Evolutionary conservation across 2,329 filamentous ascomycete species (phyloP).

Genomic region (Aureobasidium sp.): DNA sequence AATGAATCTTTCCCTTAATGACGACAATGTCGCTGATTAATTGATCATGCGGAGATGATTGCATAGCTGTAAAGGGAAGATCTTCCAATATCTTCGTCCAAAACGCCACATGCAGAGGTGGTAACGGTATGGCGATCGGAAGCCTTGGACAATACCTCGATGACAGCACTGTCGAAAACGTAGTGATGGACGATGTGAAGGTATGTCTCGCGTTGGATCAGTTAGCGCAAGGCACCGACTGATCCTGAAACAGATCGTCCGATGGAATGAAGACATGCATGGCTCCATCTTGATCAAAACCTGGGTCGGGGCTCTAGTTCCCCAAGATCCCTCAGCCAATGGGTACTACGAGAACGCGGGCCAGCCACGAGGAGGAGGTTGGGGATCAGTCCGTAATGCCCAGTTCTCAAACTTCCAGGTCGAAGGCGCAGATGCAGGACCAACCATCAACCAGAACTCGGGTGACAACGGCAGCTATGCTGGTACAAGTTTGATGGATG

Average conservation of each 20-base stretch:
- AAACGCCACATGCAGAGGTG: slow-evolving; percentile 48
- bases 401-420: slow-evolving; percentile 46
- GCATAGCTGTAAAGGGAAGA: slow-evolving; percentile 56
- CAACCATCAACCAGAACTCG: slow-evolving; percentile 41
- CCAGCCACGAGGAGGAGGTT: slow-evolving; percentile 45
- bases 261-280: slow-evolving; percentile 42
- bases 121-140: slow-evolving; percentile 47
- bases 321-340: slow-evolving; percentile 28
- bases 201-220: neutral
- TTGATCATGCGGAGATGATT: slow-evolving; percentile 43
- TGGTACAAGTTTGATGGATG: slow-evolving; percentile 45
- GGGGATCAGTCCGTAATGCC: slow-evolving; percentile 47
- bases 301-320: slow-evolving; percentile 44
- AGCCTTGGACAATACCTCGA: slow-evolving; percentile 50
- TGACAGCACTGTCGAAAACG: slow-evolving; percentile 45
- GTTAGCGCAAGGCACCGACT: neutral
- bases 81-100: slow-evolving; percentile 51
- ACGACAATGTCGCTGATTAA: no score
- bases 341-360: slow-evolving; percentile 43
- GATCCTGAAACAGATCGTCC: slow-evolving; percentile 28
- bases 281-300: slow-evolving; percentile 51
- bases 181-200: slow-evolving; percentile 41
- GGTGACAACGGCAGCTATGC: slow-evolving; percentile 44
- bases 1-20: slow-evolving; percentile 18
- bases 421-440: slow-evolving; percentile 38